These are phyloP conservation scores for Neurospora sp. DNA, from an alignment of 495 filamentous ascomycete genomes.

Conservation along the genomic window DNA sequence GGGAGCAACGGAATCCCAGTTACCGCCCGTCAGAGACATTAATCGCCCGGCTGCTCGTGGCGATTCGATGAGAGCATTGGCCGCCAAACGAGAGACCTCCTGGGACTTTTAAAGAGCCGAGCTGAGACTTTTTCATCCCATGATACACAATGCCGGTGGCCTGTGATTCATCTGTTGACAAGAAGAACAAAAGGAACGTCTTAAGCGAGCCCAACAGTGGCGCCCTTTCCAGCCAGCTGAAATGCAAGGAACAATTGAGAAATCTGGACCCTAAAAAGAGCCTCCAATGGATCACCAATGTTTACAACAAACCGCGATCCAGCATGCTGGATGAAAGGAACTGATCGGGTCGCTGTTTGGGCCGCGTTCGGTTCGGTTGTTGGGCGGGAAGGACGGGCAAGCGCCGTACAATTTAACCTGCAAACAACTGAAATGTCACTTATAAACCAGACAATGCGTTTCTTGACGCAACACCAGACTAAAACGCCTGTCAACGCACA, in stretches of 20 bases:
- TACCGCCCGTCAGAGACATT: background rate
- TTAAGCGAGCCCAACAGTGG: background rate
- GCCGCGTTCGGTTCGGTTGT: background rate
- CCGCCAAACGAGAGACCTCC: background rate
- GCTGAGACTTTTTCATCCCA: background rate
- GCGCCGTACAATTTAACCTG: background rate
- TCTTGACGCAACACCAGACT: background rate
- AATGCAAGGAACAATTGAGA: background rate
- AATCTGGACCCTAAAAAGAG: background rate
- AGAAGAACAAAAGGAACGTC: background rate
- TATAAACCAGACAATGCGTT: background rate
- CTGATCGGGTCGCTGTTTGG: background rate
- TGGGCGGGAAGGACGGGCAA: background rate
- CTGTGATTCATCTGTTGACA: background rate
- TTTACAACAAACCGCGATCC: background rate
- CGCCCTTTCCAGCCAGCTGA: background rate
- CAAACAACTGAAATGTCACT: background rate
- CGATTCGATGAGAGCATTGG: background rate
- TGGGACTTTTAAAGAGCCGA: background rate
- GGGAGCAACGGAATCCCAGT: background rate
- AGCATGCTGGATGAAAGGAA: background rate
- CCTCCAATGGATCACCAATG: background rate
- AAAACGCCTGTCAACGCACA: background rate
- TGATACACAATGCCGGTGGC: background rate
- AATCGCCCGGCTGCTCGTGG: background rate